Evolutionary conservation across 176 grass and related monocot species (phyloP), one percentile per base, ranked within the genome.

Genomic region (Hyparrhenia diplandra): DNA sequence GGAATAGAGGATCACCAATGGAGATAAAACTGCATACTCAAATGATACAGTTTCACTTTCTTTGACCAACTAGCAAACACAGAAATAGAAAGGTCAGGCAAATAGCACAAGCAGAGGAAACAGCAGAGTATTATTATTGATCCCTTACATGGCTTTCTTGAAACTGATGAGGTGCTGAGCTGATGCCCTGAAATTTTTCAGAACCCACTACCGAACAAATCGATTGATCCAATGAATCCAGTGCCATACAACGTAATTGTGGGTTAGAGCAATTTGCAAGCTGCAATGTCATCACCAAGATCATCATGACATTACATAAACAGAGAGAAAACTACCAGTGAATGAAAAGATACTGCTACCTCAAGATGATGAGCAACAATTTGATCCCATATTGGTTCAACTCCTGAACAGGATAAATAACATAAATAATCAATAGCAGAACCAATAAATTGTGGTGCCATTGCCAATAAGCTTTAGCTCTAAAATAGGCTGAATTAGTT

Each of bases 151-250:
- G 65, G 23, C 76, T 62, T 52, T 91, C 77, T 81, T 71, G 73
- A 61, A 78, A 87, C 71, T 87, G 77, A 84, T 85, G 77, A 73
- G 85, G 73, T 67, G 85, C 45, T 84, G 81, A 76, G 84, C 77
- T 88, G 72, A 88, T 85, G 40, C 81, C 86, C 81, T 86, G 90
- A 86, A 95, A 92, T 47, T 90, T 90, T 67, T 95, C 92, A 80
- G 92, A 98, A 55, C 92, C 93, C 85, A 95, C 91, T 74, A 98
- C 90, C 11, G 92, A 89, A 83, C 95, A 95, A 86, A 98, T 98
- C 59, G 95, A 95, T 75, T 93, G 90, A 90, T 98, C 95, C 64
- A 98, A 91, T 39, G 92, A 91, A 86, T 95, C 86, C 83, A 98
- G 64, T 31, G 92, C 92, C 92, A 98, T 92, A 85, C 80, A 93